These are phyloP conservation scores for Paspalum notatum DNA, from an alignment of 176 grass and related monocot species.

Conservation along the genomic window DNA sequence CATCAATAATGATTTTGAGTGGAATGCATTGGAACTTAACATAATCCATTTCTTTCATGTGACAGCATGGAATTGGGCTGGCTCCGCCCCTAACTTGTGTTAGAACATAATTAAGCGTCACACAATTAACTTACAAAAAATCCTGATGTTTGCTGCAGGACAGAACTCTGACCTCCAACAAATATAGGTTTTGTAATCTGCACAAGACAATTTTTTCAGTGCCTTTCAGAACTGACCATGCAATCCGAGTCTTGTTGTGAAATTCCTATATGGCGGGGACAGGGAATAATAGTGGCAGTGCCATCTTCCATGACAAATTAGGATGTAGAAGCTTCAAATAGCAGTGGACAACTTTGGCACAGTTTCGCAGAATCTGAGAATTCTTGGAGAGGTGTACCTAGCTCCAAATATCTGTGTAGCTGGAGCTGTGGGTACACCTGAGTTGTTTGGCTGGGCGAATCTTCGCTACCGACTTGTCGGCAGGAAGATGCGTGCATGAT, in stretches of 20 bases:
- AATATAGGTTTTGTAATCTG: background rate
- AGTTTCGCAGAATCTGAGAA: too few relatives aligned
- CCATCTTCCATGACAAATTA: background rate
- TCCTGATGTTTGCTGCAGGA: background rate
- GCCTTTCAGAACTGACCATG: background rate
- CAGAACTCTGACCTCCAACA: background rate
- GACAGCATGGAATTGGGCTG: too few relatives aligned
- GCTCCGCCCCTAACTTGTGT: too few relatives aligned
- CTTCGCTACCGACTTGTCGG: too few relatives aligned
- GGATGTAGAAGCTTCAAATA: constrained; percentile 20
- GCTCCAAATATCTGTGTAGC: too few relatives aligned
- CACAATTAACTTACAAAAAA: background rate
- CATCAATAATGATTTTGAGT: too few relatives aligned
- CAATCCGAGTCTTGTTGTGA: background rate
- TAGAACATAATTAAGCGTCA: background rate
- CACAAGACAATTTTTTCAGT: background rate
- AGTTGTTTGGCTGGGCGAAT: too few relatives aligned
- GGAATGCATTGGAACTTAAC: too few relatives aligned
- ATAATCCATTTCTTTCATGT: background rate
- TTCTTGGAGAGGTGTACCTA: too few relatives aligned
- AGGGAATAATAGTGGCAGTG: background rate
- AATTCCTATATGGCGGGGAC: background rate
- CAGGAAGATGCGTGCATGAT: too few relatives aligned
- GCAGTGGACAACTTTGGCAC: background rate
- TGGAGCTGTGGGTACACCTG: too few relatives aligned